Conservation (phyloP, 345 rosid species). For the Pelargonium nanum region DNA sequence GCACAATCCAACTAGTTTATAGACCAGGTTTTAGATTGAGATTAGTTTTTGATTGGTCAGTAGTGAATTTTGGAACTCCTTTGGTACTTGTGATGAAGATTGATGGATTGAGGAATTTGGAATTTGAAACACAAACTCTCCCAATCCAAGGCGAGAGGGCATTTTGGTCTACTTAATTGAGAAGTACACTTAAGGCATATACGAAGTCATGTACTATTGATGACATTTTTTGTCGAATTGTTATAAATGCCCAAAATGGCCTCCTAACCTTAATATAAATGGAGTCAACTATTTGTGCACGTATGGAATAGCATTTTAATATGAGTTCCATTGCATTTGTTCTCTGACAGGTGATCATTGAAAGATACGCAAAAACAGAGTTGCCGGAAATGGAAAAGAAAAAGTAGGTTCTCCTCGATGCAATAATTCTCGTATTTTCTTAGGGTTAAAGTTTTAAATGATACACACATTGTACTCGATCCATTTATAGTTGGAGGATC, state of each 20-base stretch:
- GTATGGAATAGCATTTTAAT: neutral
- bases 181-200: too few relatives aligned
- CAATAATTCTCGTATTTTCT: neutral
- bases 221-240: too few relatives aligned
- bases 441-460: neutral
- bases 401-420: constrained; percentile 31
- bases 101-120: too few relatives aligned
- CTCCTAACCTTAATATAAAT: too few relatives aligned
- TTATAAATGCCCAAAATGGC: too few relatives aligned
- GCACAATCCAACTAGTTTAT: neutral
- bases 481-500: neutral
- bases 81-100: too few relatives aligned
- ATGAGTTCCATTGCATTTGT: neutral
- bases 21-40: neutral
- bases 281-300: neutral
- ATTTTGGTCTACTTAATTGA: too few relatives aligned
- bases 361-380: constrained; percentile 52
- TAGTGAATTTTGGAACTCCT: neutral
- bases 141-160: too few relatives aligned
- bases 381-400: constrained; percentile 70
- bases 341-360: constrained; percentile 47
- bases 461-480: too few relatives aligned
- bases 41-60: too few relatives aligned
- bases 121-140: too few relatives aligned
- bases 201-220: too few relatives aligned